Conservation (phyloP, 495 filamentous ascomycete genomes). For the Podospora conica region DNA sequence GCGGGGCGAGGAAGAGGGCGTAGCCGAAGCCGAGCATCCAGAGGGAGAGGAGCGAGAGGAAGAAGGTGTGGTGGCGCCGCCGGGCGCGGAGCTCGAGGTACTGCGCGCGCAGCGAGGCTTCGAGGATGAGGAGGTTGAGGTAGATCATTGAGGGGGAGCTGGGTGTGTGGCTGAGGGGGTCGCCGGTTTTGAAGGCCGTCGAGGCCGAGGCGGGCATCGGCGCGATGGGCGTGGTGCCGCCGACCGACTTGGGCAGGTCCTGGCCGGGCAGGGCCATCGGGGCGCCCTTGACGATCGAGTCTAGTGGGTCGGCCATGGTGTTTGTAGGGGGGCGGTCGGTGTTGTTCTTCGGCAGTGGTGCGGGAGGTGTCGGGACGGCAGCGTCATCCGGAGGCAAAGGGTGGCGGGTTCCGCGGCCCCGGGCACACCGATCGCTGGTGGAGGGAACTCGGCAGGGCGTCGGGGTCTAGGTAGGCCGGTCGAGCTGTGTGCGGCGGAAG, state of each 20-base stretch:
- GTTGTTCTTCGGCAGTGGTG: background rate
- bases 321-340: background rate
- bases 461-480: background rate
- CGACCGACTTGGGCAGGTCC: constrained; percentile 22
- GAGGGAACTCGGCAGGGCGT: background rate
- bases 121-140: constrained; percentile 93
- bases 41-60: constrained; percentile 65
- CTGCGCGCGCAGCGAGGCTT: constrained; percentile 87
- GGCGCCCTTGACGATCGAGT: constrained; percentile 85
- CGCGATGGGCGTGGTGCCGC: constrained; percentile 35
- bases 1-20: constrained; percentile 78
- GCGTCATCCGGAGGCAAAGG: background rate
- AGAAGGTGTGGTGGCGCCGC: constrained; percentile 91
- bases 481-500: background rate
- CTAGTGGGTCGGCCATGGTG: constrained; percentile 55
- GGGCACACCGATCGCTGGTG: background rate
- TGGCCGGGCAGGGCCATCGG: constrained; percentile 35
- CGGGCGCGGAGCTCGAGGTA: constrained; percentile 85
- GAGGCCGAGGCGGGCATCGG: constrained; percentile 23
- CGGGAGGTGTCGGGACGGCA: background rate
- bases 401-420: constrained; percentile 2
- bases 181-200: constrained; percentile 45
- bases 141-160: constrained; percentile 95
- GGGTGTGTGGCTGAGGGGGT: constrained; percentile 75
- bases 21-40: constrained; percentile 85